Evolutionary conservation across 306 rosid genomes (phyloP).

Genomic region (Cercis canadensis): DNA sequence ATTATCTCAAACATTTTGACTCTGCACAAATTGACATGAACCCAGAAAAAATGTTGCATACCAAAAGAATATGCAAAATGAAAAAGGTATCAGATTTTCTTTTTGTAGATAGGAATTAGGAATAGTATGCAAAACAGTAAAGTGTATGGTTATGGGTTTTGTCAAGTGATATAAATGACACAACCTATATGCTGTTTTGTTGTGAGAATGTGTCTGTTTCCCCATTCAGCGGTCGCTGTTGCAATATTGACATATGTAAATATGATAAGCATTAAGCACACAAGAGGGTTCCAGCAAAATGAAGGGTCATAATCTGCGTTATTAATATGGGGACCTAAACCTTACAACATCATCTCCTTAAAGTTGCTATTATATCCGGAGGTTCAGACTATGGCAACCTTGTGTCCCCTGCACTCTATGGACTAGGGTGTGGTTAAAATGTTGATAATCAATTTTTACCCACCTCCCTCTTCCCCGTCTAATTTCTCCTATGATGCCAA

Average conservation of each 20-base stretch:
- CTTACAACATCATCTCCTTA: background rate
- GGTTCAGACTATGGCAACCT: too few relatives aligned
- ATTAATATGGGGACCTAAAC: slow-evolving; percentile 21
- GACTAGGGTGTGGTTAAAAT: too few relatives aligned
- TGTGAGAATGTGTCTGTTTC: background rate
- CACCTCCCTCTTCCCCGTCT: too few relatives aligned
- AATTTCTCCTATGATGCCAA: too few relatives aligned
- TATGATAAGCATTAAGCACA: slow-evolving; percentile 8
- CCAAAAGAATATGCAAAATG: too few relatives aligned
- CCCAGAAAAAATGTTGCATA: too few relatives aligned
- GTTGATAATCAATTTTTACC: too few relatives aligned
- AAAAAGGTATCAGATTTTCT: too few relatives aligned
- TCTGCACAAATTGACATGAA: background rate
- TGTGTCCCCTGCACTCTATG: too few relatives aligned
- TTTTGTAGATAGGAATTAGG: too few relatives aligned
- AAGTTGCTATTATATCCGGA: too few relatives aligned
- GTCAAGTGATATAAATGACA: slow-evolving; percentile 27
- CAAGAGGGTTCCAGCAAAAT: slow-evolving; percentile 10
- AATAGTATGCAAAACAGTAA: too few relatives aligned
- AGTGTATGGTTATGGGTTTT: background rate
- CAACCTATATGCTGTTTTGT: slow-evolving; percentile 18
- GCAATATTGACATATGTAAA: background rate
- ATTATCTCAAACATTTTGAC: slow-evolving; percentile 16
- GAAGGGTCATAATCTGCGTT: slow-evolving; percentile 28
- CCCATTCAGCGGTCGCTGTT: slow-evolving; percentile 21